Base-by-base conservation (phyloP, 2,329 filamentous ascomycete genomes). In the Trichoderma arundinaceum region DNA sequence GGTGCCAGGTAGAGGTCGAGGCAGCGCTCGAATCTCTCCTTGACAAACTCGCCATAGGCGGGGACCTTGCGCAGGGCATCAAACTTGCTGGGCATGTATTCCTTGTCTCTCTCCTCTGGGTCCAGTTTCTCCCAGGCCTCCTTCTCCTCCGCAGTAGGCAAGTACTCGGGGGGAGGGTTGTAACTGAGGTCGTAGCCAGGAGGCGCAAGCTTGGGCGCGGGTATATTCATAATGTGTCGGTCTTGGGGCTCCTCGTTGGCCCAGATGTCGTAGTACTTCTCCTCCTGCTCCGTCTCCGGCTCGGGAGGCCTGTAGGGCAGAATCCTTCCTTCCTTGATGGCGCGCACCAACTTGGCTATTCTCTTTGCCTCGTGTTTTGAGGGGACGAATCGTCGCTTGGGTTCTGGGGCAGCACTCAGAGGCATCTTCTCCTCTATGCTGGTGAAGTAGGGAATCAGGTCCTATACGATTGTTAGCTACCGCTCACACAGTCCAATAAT, bases 331-430 rank as follows among this genome's bases (percentile, higher is more conserved):
- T 98, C 94, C 70, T 91, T 89, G 71, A 99, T 99, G 43, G 95
- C 95, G 74, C 92, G 92, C 62, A 98, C 95, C 73, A 99, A 88
- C 81, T 99, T 98, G 88, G 97, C 97, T 59, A 99, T 88, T 65
- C 94, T 88, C 82, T 97, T 97, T 38, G 92, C 91, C 79, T 99
- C 95, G 77, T 99, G 92, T 79, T 97, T 98, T 53, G 94, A 98
- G 7, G 96, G 95, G 9, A 99, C 82, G 77, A 98, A 99, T 72
- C 95, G 89, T 69, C 95, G 87, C 81, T 99, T 99, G 1, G 95
- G 95, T 76, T 99, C 95, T 7, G 95, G 95, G 0, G 95, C 95
- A 52, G 94, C 90, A 75, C 92, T 97, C 65, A 99, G 78, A 13
- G 95, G 95, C 94, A 99, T 98, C 69, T 91, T 89, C 79, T 99